A percentile compares a stretch with the other conserved stretches of the same genome.
Conservation (phyloP, 2,329 filamentous ascomycete species). For the Chaetomiaceae sp. region DNA sequence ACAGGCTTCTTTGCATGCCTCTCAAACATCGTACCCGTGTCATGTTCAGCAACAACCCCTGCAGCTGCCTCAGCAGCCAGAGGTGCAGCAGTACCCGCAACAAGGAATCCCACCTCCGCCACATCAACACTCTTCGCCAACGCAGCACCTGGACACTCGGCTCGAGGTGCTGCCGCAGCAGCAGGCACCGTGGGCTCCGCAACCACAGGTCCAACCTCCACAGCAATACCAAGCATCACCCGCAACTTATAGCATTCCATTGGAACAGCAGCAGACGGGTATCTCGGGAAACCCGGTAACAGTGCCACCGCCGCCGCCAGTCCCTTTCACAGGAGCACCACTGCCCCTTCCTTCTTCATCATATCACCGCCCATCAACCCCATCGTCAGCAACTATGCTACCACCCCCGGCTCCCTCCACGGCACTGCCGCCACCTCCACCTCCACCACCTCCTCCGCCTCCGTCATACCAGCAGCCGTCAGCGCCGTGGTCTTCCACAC, state of each 20-base stretch:
- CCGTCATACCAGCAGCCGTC: no score
- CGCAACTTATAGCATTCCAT: background rate
- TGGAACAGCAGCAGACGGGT: background rate
- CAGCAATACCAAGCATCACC: background rate
- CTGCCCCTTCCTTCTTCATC: no score
- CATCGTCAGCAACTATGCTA: no score
- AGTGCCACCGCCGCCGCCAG: background rate
- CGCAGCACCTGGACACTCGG: background rate
- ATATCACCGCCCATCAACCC: background rate
- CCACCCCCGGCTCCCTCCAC: no score
- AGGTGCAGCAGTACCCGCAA: background rate
- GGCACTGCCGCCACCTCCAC: no score
- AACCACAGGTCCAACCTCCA: background rate
- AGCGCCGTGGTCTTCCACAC: background rate
- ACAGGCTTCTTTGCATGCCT: background rate
- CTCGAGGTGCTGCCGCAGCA: background rate
- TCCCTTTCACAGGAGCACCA: no score
- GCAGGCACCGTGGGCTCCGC: no score
- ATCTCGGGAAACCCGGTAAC: background rate
- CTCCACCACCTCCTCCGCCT: no score
- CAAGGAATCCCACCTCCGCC: background rate
- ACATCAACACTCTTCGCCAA: background rate
- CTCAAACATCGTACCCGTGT: background rate
- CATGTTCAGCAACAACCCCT: background rate
- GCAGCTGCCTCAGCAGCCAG: background rate